Evolutionary conservation across 2,329 filamentous ascomycete species (phyloP).

Genomic region (Metarhizium guizhouense): DNA sequence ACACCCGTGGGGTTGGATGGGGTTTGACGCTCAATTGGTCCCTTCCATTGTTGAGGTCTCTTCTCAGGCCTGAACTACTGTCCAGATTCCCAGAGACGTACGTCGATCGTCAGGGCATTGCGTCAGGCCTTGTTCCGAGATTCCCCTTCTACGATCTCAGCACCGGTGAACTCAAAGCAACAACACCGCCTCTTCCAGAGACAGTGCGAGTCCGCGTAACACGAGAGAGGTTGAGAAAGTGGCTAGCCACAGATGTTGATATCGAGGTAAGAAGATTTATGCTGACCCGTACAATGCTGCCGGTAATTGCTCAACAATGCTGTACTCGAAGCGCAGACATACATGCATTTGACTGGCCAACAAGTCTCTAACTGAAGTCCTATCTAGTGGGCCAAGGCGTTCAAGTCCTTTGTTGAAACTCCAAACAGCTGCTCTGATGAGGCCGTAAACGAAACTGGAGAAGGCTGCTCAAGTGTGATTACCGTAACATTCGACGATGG

Average conservation of each 20-base stretch:
- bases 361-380: neutral
- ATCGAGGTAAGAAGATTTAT: slow-evolving; percentile 28
- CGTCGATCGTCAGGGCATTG: slow-evolving; percentile 42
- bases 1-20: slow-evolving; percentile 46
- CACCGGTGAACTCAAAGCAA: slow-evolving; percentile 31
- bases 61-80: slow-evolving; percentile 40
- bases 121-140: slow-evolving; percentile 33
- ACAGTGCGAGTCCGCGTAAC: slow-evolving; percentile 37
- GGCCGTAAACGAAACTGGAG: slow-evolving; percentile 16
- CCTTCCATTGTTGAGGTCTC: slow-evolving; percentile 38
- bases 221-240: slow-evolving; percentile 32
- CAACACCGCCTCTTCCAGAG: slow-evolving; percentile 34
- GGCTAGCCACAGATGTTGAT: slow-evolving; percentile 37
- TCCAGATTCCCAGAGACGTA: slow-evolving; percentile 38
- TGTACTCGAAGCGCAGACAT: too few relatives aligned
- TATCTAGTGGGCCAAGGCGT: slow-evolving; percentile 30
- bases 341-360: too few relatives aligned
- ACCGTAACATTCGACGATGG: slow-evolving; percentile 38
- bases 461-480: slow-evolving; percentile 14
- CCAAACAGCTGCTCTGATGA: slow-evolving; percentile 15
- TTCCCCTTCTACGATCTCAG: slow-evolving; percentile 50
- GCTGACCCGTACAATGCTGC: neutral
- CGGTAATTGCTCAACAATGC: too few relatives aligned
- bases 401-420: slow-evolving; percentile 8
- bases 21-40: slow-evolving; percentile 57